Conservation (phyloP, 306 rosid genomes). For the Cicer bijugum region DNA sequence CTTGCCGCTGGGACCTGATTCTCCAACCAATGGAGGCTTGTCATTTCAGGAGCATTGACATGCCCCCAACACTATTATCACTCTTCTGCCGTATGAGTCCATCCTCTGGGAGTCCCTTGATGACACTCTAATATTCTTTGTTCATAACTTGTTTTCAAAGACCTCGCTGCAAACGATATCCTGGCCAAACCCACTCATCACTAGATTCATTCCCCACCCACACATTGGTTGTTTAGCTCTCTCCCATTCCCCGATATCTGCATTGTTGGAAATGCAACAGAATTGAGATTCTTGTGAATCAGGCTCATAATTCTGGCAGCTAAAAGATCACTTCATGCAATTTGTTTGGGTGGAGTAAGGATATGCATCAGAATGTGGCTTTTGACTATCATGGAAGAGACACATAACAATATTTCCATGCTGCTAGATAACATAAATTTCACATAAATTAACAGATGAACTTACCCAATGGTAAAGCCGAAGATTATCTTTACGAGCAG, state of each 20-base stretch:
- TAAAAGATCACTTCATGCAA: background rate
- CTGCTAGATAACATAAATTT: background rate
- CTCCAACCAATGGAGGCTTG: background rate
- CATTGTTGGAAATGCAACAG: slow-evolving; percentile 5
- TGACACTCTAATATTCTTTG: background rate
- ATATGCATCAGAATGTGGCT: background rate
- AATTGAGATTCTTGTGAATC: background rate
- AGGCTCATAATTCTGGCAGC: background rate
- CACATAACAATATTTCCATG: slow-evolving; percentile 9
- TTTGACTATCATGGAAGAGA: background rate
- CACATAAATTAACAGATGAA: background rate
- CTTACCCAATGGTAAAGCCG: slow-evolving; percentile 92
- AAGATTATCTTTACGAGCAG: slow-evolving; percentile 87
- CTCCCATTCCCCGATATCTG: background rate
- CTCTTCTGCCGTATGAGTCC: background rate
- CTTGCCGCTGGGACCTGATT: background rate
- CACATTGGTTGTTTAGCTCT: background rate
- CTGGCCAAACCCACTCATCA: background rate
- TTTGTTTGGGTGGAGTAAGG: background rate
- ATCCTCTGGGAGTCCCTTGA: background rate
- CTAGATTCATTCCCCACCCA: background rate
- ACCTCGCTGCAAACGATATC: background rate
- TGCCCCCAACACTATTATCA: background rate
- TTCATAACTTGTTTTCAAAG: slow-evolving; percentile 6
- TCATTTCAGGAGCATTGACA: slow-evolving; percentile 1